Conservation (phyloP, 1,284 basidiomycete species). For the Puccinia coronata region DNA sequence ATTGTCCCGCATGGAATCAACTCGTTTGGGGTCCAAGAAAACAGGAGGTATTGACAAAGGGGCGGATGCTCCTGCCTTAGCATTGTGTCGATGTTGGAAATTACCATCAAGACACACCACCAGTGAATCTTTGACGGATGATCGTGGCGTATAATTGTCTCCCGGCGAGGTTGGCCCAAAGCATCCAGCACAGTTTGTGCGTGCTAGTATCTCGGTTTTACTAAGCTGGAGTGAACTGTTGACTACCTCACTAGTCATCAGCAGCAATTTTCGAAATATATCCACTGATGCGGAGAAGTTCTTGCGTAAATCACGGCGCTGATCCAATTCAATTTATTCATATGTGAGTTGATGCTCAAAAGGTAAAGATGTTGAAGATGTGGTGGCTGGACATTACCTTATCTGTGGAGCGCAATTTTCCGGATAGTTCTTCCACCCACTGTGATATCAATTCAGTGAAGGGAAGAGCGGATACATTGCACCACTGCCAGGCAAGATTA, state of each 20-base stretch:
- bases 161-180: neutral
- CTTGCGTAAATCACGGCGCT: neutral
- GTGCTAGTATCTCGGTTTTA: neutral
- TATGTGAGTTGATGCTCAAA: too few relatives aligned
- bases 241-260: neutral
- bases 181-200: neutral
- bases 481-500: slow-evolving; percentile 22
- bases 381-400: too few relatives aligned
- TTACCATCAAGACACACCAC: neutral
- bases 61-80: neutral
- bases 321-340: too few relatives aligned
- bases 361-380: too few relatives aligned
- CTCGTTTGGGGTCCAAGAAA: neutral
- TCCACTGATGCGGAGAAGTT: neutral
- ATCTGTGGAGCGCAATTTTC: neutral
- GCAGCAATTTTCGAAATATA: neutral
- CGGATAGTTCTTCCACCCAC: neutral
- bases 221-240: neutral
- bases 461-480: neutral
- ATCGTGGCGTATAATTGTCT: neutral
- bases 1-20: neutral
- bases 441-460: neutral
- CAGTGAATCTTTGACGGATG: neutral
- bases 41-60: neutral
- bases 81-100: neutral